These are phyloP conservation scores for Fraxinus floribunda DNA, from an alignment of 305 asterid species.

Conservation along the genomic window DNA sequence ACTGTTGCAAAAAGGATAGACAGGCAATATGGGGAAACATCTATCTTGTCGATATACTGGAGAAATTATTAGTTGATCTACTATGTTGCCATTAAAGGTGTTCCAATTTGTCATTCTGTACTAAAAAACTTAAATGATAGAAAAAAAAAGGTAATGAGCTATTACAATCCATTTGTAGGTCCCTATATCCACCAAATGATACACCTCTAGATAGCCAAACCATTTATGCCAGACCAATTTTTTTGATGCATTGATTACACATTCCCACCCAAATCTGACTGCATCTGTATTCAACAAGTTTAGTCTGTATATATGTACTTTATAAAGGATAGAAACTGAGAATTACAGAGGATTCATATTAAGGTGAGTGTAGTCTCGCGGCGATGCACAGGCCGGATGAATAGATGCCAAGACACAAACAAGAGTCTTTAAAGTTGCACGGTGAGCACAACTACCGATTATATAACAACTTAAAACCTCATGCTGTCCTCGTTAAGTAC, in stretches of 20 bases:
- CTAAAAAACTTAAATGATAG: neutral
- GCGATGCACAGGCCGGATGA: neutral
- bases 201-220: neutral
- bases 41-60: neutral
- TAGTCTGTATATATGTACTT: neutral
- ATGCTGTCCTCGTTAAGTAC: neutral
- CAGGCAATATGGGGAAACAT: neutral
- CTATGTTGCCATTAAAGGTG: neutral
- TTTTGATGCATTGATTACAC: neutral
- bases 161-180: neutral
- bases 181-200: neutral
- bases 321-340: neutral
- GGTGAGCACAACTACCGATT: neutral
- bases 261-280: neutral
- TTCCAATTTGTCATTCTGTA: neutral
- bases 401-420: neutral
- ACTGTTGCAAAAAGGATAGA: neutral
- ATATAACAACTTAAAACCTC: neutral
- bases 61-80: neutral
- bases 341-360: neutral
- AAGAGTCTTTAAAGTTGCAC: neutral
- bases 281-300: neutral
- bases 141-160: neutral
- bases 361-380: neutral
- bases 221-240: neutral